Conservation (phyloP, 2,329 filamentous ascomycete species). For the Tolypocladium ophioglossoides region DNA sequence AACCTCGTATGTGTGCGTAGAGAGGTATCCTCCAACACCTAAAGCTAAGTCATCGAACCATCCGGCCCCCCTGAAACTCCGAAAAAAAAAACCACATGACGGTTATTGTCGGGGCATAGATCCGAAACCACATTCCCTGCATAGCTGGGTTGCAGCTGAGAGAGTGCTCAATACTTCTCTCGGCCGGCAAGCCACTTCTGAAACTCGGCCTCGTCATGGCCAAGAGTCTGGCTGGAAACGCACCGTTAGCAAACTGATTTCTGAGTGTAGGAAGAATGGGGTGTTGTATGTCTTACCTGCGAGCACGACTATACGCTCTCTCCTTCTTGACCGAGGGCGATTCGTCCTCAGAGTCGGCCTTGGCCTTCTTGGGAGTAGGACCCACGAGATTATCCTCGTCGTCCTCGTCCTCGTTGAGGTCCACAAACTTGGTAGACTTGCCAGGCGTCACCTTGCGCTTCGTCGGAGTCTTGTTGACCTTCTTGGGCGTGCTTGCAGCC, state of each 20-base stretch:
- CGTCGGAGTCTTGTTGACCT: slow-evolving; percentile 2
- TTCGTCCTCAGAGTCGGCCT: slow-evolving; percentile 13
- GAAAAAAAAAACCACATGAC: neutral
- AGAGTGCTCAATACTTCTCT: neutral
- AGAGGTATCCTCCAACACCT: neutral
- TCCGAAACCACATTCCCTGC: neutral
- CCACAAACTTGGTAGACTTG: neutral
- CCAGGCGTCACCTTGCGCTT: slow-evolving; percentile 6
- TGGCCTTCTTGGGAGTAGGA: slow-evolving; percentile 18
- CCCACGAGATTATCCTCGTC: neutral
- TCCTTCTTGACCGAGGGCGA: slow-evolving; percentile 9
- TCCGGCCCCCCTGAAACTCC: neutral
- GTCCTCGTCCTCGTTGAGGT: slow-evolving; percentile 8
- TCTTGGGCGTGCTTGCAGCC: slow-evolving; percentile 10
- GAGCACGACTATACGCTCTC: neutral
- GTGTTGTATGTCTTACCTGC: slow-evolving; percentile 7
- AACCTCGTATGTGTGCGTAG: neutral
- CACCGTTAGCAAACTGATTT: neutral
- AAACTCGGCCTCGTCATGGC: neutral
- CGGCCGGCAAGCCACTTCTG: neutral
- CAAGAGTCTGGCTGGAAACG: neutral
- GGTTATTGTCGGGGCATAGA: neutral
- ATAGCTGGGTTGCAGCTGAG: neutral
- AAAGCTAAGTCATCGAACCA: neutral
- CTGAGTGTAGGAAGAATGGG: neutral